Conservation (phyloP, 1,284 basidiomycete genomes). For the Puccinia coronata region DNA sequence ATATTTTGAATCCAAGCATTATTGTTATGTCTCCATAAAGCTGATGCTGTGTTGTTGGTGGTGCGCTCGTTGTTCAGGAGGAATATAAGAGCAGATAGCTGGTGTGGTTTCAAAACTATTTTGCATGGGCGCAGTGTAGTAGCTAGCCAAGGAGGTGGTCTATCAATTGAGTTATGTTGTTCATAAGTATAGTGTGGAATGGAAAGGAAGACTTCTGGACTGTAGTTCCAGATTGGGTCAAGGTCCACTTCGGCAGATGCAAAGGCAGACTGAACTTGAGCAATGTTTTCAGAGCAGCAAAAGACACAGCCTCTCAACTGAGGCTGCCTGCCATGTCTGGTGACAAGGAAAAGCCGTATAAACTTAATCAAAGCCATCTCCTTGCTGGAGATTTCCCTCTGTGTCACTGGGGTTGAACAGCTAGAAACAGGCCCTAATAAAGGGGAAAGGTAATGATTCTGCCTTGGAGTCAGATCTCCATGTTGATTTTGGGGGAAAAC, state of each 20-base stretch:
- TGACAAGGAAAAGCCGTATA: conserved; percentile 10
- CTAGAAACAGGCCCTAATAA: conserved; percentile 13
- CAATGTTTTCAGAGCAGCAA: too few species aligned
- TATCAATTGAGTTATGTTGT: too few species aligned
- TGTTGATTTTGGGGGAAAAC: background rate
- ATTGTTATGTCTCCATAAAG: too few species aligned
- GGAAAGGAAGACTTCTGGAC: conserved; percentile 8
- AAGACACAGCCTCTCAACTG: too few species aligned
- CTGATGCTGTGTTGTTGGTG: too few species aligned
- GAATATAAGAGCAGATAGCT: too few species aligned
- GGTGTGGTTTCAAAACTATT: too few species aligned
- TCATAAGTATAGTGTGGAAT: conserved; percentile 10
- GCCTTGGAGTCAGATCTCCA: too few species aligned
- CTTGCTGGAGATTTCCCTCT: conserved; percentile 11
- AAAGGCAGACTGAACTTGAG: too few species aligned
- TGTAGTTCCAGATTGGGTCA: too few species aligned
- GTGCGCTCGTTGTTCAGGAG: too few species aligned
- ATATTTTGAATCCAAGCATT: background rate
- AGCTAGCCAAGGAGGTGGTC: background rate
- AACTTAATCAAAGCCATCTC: background rate
- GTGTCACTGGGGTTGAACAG: background rate
- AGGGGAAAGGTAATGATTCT: background rate
- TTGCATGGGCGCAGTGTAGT: background rate
- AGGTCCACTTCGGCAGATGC: too few species aligned
- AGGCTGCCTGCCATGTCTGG: background rate